Base-by-base conservation (phyloP, 257 asterid species). In the Solanum pinnatisectum region DNA sequence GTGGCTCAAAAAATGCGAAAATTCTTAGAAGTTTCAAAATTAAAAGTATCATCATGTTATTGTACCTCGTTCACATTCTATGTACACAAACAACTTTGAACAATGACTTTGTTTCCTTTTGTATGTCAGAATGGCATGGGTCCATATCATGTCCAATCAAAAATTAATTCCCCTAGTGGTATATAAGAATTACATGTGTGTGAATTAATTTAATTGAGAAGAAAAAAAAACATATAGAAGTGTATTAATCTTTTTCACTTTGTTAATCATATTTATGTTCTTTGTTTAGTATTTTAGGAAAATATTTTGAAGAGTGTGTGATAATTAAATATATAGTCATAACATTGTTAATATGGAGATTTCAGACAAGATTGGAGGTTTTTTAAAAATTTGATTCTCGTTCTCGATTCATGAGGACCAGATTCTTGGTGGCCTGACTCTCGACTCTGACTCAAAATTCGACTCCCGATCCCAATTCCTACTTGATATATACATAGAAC, bases 21-120 rank as follows among this genome's bases (percentile, higher is more conserved):
- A 81, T 70, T 15, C 83, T 25, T 36, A n/a, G n/a, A 70, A 85
- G 37, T 70, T 85, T 85, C 88, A 8, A 20, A 73, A 72, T 33
- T 33, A 72, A 5, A 84, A 33, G 67, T 25, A 67, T 8, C 63
- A 52, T 22, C 0, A 37, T 15, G 5, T 25, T 42, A 10, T 81
- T 46, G 40, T 30, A 81, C 68, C 84, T 42, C n/a, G 25, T 78
- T 42, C 65, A 25, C 60, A 25, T 25, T 32, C 77, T 70, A 32
- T 78, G 35, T 16, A 49, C 27, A 22, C 5, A 40, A 3, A 11
- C 22, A 5, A 42, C 84, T 9, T 77, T 25, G 65, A 79, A 42
- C n/a, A 25, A 14, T 2, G n/a, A 25, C 65, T 27, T 25, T 77
- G 76, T 70, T 78, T 78, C 4, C 23, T 13, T 35, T 30, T 78